Evolutionary conservation across 352 stramenopile genomes (phyloP).

Genomic region (Elongisporangium senticosum): DNA sequence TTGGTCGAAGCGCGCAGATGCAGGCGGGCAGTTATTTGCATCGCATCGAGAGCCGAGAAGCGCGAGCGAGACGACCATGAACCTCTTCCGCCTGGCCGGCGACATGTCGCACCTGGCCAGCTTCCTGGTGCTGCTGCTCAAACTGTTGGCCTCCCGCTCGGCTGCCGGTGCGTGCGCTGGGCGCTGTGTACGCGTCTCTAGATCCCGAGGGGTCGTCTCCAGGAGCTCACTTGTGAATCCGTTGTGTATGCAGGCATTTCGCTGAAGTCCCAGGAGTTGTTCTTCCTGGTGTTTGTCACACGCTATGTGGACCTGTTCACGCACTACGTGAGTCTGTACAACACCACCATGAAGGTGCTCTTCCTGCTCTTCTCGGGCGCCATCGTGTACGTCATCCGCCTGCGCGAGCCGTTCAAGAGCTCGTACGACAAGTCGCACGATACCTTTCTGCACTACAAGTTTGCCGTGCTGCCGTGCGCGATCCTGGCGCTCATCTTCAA

Average conservation of each 20-base stretch:
- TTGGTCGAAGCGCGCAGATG: neutral
- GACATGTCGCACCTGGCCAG: conserved; percentile 99
- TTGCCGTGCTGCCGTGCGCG: conserved; percentile 94
- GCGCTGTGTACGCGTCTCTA: neutral
- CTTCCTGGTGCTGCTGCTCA: conserved; percentile 98
- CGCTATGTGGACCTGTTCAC: conserved; percentile 99
- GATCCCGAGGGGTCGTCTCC: too few relatives aligned
- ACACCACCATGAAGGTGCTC: conserved; percentile 98
- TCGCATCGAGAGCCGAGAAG: conserved; percentile 1
- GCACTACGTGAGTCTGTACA: conserved; percentile 95
- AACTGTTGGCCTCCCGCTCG: conserved; percentile 87
- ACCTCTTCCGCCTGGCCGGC: conserved; percentile 96
- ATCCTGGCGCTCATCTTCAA: conserved; percentile 96
- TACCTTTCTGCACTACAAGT: conserved; percentile 98
- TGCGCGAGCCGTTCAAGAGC: conserved; percentile 93
- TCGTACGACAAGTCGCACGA: conserved; percentile 99
- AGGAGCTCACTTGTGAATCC: neutral
- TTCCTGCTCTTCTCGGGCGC: conserved; percentile 95
- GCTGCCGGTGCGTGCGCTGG: conserved; percentile 45
- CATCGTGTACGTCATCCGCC: conserved; percentile 98
- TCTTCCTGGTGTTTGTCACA: conserved; percentile 98
- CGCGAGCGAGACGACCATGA: conserved; percentile 55
- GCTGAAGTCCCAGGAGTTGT: conserved; percentile 99
- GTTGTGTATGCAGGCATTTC: conserved; percentile 87
- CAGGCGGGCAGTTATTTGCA: neutral